phyloP scores from a whole-genome alignment of 2,329 filamentous ascomycete genomes.

The Aureobasidium mangrovei region DNA sequence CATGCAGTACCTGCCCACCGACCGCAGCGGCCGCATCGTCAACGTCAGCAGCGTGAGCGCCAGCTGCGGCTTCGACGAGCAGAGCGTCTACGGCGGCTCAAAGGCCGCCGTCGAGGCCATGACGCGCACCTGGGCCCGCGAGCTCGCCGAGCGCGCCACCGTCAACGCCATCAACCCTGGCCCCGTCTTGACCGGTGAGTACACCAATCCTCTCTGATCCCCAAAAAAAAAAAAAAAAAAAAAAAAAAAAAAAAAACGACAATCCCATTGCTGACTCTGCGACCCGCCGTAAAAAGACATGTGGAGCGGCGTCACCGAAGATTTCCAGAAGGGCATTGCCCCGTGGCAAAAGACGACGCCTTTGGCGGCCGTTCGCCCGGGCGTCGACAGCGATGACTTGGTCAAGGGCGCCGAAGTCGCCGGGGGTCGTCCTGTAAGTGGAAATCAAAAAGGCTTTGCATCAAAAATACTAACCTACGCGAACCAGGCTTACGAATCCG shows the following conservation, averaged over 20 bases:
- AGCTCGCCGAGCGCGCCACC: conserved; percentile 52
- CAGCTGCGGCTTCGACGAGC: conserved; percentile 48
- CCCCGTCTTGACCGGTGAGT: conserved; percentile 60
- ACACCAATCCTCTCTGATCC: conserved; percentile 21
- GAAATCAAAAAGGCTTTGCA: too few relatives aligned
- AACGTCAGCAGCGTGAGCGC: conserved; percentile 53
- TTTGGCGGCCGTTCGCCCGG: conserved; percentile 51
- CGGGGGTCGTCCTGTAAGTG: conserved; percentile 45
- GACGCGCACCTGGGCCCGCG: conserved; percentile 59
- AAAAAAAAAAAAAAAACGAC: too few relatives aligned
- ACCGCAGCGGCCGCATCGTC: conserved; percentile 57
- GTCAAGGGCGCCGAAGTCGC: conserved; percentile 32
- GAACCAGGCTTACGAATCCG: conserved; percentile 50
- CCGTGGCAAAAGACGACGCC: conserved; percentile 57
- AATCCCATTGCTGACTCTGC: too few relatives aligned
- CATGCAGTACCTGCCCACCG: conserved; percentile 56
- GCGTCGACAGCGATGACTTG: conserved; percentile 53
- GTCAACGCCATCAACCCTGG: conserved; percentile 60
- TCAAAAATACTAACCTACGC: conserved; percentile 8
- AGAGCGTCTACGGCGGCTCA: conserved; percentile 56
- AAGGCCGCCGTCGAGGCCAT: conserved; percentile 60
- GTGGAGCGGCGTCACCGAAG: conserved; percentile 49
- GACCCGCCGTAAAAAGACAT: conserved; percentile 35
- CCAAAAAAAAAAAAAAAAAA: too few relatives aligned
- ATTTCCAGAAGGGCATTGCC: conserved; percentile 51